Conservation (phyloP, 495 filamentous ascomycete species). For the Apiosordaria backusii region DNA sequence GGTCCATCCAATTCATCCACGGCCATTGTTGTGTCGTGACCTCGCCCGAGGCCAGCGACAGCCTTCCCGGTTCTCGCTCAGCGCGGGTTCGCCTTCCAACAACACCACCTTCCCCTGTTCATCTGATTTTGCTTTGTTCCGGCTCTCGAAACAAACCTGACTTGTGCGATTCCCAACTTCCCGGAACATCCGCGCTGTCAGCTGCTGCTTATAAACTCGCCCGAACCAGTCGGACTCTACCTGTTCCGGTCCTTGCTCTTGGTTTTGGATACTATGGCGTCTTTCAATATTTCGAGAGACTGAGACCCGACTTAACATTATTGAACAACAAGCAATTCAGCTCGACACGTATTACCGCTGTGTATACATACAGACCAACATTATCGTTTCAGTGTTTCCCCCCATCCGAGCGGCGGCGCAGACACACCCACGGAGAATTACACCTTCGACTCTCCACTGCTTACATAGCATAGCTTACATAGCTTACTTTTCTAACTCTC, state of each 20-base stretch:
- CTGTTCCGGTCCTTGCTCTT: neutral
- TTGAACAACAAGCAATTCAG: neutral
- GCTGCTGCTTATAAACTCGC: neutral
- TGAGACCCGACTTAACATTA: neutral
- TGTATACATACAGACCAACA: no score
- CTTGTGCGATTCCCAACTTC: neutral
- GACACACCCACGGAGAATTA: neutral
- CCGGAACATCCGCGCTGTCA: neutral
- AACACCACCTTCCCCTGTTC: neutral
- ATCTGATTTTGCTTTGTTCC: neutral
- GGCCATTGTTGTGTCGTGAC: neutral
- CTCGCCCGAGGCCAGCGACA: neutral
- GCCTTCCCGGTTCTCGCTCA: slow-evolving; percentile 2
- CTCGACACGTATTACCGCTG: neutral
- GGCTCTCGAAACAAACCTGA: neutral
- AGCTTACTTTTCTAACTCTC: neutral
- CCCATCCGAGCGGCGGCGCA: neutral
- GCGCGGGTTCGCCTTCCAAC: neutral
- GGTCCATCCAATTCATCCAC: no score
- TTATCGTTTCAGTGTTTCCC: no score
- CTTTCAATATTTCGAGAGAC: neutral
- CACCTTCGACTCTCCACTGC: neutral
- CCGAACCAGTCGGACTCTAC: neutral
- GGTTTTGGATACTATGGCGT: neutral
- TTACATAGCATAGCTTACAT: neutral